Evolutionary conservation across 768 basidiomycete species (phyloP).

Genomic region (Boletus eberwhitei): DNA sequence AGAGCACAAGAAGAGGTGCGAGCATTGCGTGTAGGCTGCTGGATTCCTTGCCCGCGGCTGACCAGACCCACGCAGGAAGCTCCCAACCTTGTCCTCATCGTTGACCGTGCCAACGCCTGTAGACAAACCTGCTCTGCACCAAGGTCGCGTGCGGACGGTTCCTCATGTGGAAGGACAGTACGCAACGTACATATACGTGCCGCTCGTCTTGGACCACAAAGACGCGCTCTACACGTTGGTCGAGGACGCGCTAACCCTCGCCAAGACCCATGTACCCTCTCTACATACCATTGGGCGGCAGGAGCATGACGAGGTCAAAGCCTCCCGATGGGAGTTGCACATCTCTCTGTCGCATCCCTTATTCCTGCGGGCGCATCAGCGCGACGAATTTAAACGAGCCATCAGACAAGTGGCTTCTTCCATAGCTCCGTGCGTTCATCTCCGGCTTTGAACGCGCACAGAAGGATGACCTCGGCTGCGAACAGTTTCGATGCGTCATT

Average conservation of each 20-base stretch:
- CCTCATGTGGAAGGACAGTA: conserved; percentile 90
- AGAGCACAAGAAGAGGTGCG: conserved; percentile 43
- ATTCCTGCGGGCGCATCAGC: conserved; percentile 76
- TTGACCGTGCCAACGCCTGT: conserved; percentile 48
- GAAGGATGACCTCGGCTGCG: conserved; percentile 7
- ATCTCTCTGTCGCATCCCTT: conserved; percentile 83
- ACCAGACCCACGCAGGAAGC: conserved; percentile 42
- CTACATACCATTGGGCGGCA: conserved; percentile 43
- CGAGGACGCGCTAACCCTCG: conserved; percentile 40
- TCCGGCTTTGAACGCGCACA: neutral
- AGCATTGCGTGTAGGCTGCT: neutral
- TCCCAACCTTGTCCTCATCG: conserved; percentile 55
- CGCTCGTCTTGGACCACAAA: conserved; percentile 44
- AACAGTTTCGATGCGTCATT: conserved; percentile 73
- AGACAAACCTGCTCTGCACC: conserved; percentile 78
- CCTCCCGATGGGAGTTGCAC: conserved; percentile 53
- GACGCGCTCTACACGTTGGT: conserved; percentile 47
- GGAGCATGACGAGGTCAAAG: neutral
- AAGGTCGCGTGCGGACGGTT: conserved; percentile 71
- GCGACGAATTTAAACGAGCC: conserved; percentile 64
- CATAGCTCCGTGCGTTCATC: conserved; percentile 41
- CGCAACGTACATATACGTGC: conserved; percentile 74
- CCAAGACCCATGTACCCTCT: conserved; percentile 44
- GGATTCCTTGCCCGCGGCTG: neutral
- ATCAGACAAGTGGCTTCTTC: conserved; percentile 51